Evolutionary conservation across 192 early-diverging fungal genomes (phyloP).

Genomic region (Endogone sp.): DNA sequence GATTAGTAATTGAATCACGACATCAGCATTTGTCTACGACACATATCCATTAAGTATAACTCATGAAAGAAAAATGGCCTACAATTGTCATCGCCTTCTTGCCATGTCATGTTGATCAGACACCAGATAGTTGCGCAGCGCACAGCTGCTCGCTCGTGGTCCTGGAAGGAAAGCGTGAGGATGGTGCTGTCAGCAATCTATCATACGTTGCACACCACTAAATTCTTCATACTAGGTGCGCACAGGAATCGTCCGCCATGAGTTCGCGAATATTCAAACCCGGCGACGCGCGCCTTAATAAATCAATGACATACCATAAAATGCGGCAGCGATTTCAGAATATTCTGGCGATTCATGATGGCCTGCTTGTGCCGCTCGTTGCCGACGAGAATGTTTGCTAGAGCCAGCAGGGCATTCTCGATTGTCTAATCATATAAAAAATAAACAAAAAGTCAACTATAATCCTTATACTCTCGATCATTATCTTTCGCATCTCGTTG

Average conservation of each 20-base stretch:
- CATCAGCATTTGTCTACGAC: too few relatives aligned
- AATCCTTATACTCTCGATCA: neutral
- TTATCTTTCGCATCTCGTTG: too few relatives aligned
- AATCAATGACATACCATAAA: constrained; percentile 34
- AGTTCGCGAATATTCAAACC: neutral
- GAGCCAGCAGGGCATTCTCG: constrained; percentile 56
- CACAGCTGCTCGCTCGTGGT: constrained; percentile 51
- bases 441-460: neutral
- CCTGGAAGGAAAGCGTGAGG: constrained; percentile 21
- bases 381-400: constrained; percentile 72
- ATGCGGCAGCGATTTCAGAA: constrained; percentile 43
- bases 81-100: constrained; percentile 43
- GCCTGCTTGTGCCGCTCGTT: constrained; percentile 55
- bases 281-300: too few relatives aligned
- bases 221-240: neutral
- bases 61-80: constrained; percentile 1
- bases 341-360: constrained; percentile 49
- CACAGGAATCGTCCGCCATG: neutral
- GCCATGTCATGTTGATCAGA: constrained; percentile 73
- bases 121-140: constrained; percentile 67
- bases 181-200: neutral
- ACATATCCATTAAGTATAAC: constrained; percentile 2
- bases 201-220: neutral
- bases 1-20: neutral
- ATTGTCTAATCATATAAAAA: constrained; percentile 14